Conservation (phyloP, 345 rosid species). For the Murraya paniculata region DNA sequence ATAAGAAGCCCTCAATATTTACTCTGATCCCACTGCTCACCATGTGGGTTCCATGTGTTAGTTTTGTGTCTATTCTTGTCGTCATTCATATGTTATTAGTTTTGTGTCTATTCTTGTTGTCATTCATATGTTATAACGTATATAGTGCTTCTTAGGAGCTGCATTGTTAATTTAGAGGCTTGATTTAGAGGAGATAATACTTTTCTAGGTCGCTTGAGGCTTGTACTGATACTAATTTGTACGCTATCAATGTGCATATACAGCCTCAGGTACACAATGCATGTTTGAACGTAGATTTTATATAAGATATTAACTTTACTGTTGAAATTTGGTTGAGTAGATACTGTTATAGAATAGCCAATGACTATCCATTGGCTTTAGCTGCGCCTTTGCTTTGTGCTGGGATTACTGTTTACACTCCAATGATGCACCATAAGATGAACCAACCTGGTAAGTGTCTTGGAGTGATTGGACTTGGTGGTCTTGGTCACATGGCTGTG, state of each 20-base stretch:
- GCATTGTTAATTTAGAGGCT: neutral
- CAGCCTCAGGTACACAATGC: neutral
- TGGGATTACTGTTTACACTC: slow-evolving; percentile 81
- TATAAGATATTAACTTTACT: neutral
- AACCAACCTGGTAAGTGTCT: slow-evolving; percentile 77
- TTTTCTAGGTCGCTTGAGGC: neutral
- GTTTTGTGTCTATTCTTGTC: neutral
- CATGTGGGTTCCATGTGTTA: neutral
- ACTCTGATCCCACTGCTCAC: neutral
- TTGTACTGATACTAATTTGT: neutral
- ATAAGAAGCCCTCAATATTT: neutral
- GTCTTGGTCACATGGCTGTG: slow-evolving; percentile 95
- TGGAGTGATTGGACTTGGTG: slow-evolving; percentile 87
- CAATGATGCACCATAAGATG: slow-evolving; percentile 80
- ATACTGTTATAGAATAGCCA: slow-evolving; percentile 75
- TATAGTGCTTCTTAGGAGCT: neutral
- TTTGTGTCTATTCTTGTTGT: neutral
- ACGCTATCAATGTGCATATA: neutral
- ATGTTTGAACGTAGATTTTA: neutral
- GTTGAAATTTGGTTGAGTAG: slow-evolving; percentile 36
- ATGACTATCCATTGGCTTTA: slow-evolving; percentile 57
- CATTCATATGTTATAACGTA: neutral
- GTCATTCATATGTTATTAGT: neutral
- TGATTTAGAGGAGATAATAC: neutral
- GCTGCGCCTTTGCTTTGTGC: slow-evolving; percentile 94